phyloP scores from a whole-genome alignment of 2,329 filamentous ascomycete species.

The Penicillium sp. region DNA sequence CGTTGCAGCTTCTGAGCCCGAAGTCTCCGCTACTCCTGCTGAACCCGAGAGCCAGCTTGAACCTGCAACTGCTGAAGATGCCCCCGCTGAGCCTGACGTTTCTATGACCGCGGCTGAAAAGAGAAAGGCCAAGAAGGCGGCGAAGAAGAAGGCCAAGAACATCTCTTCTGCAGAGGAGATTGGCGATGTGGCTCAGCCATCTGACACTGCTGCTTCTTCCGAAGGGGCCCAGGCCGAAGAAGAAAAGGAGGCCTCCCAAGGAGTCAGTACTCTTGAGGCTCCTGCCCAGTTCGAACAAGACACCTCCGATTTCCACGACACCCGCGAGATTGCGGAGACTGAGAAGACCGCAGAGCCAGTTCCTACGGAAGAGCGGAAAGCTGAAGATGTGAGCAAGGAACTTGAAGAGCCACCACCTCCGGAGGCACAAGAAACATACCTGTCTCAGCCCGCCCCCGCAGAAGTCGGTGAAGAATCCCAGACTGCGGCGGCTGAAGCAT shows the following conservation, averaged over 20 bases:
- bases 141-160: constrained; percentile 16
- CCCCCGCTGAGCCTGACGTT: constrained; percentile 2
- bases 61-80: not conserved
- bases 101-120: constrained; percentile 11
- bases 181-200: not conserved
- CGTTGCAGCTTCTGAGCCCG: not conserved
- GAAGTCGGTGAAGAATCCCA: constrained; percentile 2
- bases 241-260: not conserved
- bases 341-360: not conserved
- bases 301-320: not conserved
- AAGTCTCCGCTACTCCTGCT: not conserved
- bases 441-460: not conserved
- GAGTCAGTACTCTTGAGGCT: not conserved
- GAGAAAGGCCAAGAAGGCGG: constrained; percentile 16
- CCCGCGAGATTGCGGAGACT: constrained; percentile 1
- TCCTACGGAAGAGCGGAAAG: not conserved
- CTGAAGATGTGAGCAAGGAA: constrained; percentile 5
- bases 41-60: not conserved
- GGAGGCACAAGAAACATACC: not conserved
- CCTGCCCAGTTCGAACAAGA: not conserved
- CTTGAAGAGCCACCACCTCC: not conserved
- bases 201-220: not conserved
- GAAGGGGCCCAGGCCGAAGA: not conserved
- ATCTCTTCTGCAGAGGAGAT: constrained; percentile 3
- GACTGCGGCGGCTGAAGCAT: not conserved